Evolutionary conservation across 352 stramenopile genomes (phyloP), one percentile per base, ranked within the genome.

Genomic region (Phytophthora europaea): DNA sequence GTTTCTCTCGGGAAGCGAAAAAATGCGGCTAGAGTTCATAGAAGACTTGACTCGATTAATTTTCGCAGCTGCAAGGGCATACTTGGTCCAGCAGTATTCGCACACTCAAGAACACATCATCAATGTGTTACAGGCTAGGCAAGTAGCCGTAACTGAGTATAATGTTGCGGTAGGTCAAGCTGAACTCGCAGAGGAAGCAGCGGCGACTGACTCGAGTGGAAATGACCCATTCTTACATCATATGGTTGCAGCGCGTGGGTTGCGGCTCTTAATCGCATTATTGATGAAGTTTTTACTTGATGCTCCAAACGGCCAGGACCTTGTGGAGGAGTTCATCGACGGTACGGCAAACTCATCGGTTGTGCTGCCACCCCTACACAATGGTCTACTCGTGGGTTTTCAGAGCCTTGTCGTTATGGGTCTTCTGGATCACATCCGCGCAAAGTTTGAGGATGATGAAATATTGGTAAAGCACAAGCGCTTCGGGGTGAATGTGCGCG

Each of bases 161-260:
- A 82, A 87, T 48, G 78, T 82, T 36, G 75, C 67, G 13, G 43
- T 82, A 13, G 83, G 78, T 52, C 71, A 62, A 12, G 61, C 84
- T 0, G 59, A 76, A 18, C 47, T 93, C 5, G 80, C 82, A 52
- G 83, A 93, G 34, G 75, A 81, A 56, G 63, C 69, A 18, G 86
- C 83, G 18, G 64, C 72, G 4, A 61, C 66, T 10, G 81, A 90
- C 52, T 53, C 63, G 5, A 56, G 60, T 6, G 81, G 73, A 77
- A 58, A 16, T 33, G 85, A 94, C 55, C 85, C 85, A 0, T 94
- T 94, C 58, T 73, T 82, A 33, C 77, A 94, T 58, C 75, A 94
- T 59, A 61, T 79, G 5, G 76, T 85, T 13, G 76, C 83, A 18
- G 55, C 73, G 6, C 61, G 81, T 22, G 74, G 79, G 0, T 47